Evolutionary conservation across 2,329 filamentous ascomycete genomes (phyloP).

Genomic region (Talaromyces sp.): DNA sequence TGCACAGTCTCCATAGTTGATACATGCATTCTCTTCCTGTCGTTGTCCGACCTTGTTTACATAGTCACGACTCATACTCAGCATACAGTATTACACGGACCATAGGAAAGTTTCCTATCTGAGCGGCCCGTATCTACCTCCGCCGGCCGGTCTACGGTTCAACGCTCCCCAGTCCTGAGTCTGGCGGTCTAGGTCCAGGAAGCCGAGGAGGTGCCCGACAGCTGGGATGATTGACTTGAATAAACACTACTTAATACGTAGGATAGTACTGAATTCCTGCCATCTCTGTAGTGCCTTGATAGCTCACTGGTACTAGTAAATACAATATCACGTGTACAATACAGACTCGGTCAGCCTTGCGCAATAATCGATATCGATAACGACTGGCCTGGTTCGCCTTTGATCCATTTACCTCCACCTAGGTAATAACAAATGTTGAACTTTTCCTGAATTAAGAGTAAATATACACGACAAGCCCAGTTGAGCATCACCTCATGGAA

Average conservation of each 20-base stretch:
- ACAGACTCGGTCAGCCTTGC: conserved; percentile 3
- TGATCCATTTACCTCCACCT: not conserved
- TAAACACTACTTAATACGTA: not conserved
- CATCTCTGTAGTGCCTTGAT: not conserved
- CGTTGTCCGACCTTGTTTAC: not conserved
- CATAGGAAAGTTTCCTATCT: not conserved
- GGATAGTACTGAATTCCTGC: too few relatives aligned
- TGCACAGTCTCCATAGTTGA: not conserved
- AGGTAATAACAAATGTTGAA: too few relatives aligned
- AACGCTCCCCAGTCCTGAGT: not conserved
- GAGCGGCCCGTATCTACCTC: not conserved
- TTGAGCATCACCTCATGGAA: not conserved
- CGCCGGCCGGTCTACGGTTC: not conserved
- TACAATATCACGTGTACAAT: not conserved
- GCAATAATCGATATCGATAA: conserved; percentile 7
- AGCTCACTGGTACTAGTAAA: not conserved
- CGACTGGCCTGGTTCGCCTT: not conserved
- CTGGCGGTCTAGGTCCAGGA: not conserved
- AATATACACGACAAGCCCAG: not conserved
- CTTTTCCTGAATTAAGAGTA: not conserved
- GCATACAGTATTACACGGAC: not conserved
- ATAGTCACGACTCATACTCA: not conserved
- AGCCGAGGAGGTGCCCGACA: conserved; percentile 1
- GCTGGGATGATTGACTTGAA: not conserved
- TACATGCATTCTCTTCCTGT: not conserved